Percentiles rank a stretch among this genome's conserved stretches.
phyloP scores from a whole-genome alignment of 441 rosid genomes.

The Pelargonium fulgidum region DNA sequence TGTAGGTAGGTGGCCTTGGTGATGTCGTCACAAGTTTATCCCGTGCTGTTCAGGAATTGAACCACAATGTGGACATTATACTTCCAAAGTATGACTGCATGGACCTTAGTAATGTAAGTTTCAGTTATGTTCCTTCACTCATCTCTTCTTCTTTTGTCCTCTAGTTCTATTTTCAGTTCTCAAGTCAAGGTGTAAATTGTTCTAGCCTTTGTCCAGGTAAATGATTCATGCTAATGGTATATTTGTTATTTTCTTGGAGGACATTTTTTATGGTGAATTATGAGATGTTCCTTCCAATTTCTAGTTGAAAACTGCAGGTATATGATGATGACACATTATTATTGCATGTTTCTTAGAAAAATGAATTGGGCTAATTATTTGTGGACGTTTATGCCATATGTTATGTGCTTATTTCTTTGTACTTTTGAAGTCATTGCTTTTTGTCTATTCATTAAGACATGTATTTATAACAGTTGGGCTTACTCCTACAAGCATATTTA shows the following conservation, averaged over 20 bases:
- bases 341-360: too few species aligned
- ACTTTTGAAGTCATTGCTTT: too few species aligned
- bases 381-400: too few species aligned
- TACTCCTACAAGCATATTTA: too few species aligned
- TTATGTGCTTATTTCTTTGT: too few species aligned
- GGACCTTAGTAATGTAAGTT: slow-evolving; percentile 71
- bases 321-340: background rate
- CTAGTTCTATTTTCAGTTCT: slow-evolving; percentile 4
- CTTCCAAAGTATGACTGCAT: slow-evolving; percentile 90
- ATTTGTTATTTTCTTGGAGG: background rate
- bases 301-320: background rate
- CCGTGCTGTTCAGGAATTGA: slow-evolving; percentile 91
- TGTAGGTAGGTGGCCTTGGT: slow-evolving; percentile 97
- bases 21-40: slow-evolving; percentile 97
- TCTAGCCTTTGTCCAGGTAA: slow-evolving; percentile 4
- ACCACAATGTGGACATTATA: slow-evolving; percentile 77
- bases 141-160: slow-evolving; percentile 8
- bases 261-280: background rate
- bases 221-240: background rate
- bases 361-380: too few species aligned
- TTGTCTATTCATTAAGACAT: too few species aligned
- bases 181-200: background rate
- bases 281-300: background rate
- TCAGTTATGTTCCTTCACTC: slow-evolving; percentile 18
- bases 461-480: too few species aligned